These are phyloP conservation scores for Linnemannia elongata DNA, from an alignment of 192 early-diverging fungal genomes.

Conservation along the genomic window DNA sequence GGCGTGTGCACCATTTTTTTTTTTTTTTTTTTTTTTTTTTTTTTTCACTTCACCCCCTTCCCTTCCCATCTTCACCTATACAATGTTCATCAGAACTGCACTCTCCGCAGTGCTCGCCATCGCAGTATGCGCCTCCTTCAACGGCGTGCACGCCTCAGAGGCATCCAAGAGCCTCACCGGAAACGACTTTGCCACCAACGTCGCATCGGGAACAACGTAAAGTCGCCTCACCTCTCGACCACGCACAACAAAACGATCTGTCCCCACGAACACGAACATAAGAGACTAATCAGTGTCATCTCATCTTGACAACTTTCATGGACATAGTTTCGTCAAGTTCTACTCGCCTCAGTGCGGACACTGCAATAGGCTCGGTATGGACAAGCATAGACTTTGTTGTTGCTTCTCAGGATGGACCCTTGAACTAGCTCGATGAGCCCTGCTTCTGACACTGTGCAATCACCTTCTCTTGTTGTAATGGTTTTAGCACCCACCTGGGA, in stretches of 20 bases:
- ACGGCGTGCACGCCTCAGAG: constrained; percentile 53
- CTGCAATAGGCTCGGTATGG: constrained; percentile 60
- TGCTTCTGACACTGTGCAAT: not conserved
- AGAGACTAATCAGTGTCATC: not conserved
- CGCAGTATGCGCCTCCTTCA: constrained; percentile 27
- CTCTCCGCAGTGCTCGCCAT: constrained; percentile 37
- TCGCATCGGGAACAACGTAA: constrained; percentile 66
- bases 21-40: not conserved
- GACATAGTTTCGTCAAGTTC: constrained; percentile 66
- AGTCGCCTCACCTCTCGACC: not conserved
- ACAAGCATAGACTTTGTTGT: not conserved
- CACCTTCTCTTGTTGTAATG: not conserved
- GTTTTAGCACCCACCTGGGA: constrained; percentile 64
- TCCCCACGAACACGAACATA: not conserved
- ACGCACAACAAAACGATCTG: not conserved
- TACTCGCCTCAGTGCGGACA: constrained; percentile 62
- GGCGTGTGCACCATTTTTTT: not conserved
- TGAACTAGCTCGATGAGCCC: not conserved
- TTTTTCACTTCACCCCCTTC: not conserved
- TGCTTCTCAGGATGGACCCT: not conserved
- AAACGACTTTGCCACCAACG: constrained; percentile 58
- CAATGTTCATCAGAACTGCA: constrained; percentile 34
- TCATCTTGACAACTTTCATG: not conserved
- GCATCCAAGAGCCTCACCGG: constrained; percentile 58
- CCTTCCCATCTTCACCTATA: not conserved